Evolutionary conservation across 495 filamentous ascomycete species (phyloP).

Genomic region (Schizothecium vesticola): DNA sequence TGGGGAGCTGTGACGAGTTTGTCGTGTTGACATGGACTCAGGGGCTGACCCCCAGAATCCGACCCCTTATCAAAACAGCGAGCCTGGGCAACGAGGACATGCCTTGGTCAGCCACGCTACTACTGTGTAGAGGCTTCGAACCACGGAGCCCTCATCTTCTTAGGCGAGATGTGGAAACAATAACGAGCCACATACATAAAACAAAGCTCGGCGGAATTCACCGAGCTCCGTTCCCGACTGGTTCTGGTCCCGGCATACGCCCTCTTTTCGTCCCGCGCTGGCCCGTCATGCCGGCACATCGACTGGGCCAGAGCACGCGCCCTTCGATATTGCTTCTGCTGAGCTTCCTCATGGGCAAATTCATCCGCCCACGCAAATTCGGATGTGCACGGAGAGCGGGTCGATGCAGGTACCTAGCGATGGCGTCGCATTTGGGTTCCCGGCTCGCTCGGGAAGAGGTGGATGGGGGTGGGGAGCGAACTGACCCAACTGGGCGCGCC

Average conservation of each 20-base stretch:
- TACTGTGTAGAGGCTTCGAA: not conserved
- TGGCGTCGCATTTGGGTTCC: conserved; percentile 9
- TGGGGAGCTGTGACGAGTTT: not conserved
- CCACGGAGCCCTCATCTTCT: not conserved
- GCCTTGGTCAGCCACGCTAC: not conserved
- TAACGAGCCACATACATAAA: not conserved
- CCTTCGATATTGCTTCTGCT: conserved; percentile 2
- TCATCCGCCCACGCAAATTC: conserved; percentile 4
- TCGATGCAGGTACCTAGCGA: conserved; percentile 5
- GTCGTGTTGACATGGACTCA: not conserved
- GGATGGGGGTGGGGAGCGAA: not conserved
- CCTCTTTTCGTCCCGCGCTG: not conserved
- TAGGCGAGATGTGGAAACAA: not conserved
- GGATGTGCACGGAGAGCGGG: conserved; percentile 9
- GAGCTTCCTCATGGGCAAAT: not conserved
- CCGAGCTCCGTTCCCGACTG: not conserved
- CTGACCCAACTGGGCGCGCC: not conserved
- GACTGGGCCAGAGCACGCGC: not conserved
- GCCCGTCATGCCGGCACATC: conserved; percentile 9
- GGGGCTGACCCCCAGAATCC: not conserved
- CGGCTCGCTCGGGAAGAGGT: conserved; percentile 1
- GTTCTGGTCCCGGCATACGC: not conserved
- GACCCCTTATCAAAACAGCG: not conserved
- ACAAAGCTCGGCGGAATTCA: not conserved
- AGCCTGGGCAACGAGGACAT: not conserved